Base-by-base conservation (phyloP, 2,329 filamentous ascomycete species). In the Penicillium sp. region DNA sequence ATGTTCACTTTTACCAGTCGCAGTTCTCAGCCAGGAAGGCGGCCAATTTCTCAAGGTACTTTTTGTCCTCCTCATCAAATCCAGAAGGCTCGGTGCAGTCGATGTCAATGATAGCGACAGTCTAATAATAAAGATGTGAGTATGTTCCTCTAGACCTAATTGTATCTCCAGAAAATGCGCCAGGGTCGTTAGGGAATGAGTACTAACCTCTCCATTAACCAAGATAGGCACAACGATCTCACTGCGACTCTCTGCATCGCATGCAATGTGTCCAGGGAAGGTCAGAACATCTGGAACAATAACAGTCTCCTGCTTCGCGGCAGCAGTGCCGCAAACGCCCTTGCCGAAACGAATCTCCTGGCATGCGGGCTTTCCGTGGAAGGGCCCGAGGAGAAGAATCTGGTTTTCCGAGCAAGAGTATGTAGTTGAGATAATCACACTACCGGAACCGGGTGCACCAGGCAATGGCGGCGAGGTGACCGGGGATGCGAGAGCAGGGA, bases 221-320 rank as follows among this genome's bases (percentile, higher is more conserved):
- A 78, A 44, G 65, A 81, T 74, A 36, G 79, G 78, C 44, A 81
- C 78, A 15, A 81, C 79, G 65, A 81, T 78, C 68, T 81, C 79
- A 69, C 79, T 81, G 59, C 70, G 69, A 59, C 74, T 80, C 38
- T 78, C 76, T 11, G 73, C 75, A 63, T 81, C 79, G 62, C 79
- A 81, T 11, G 79, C 77, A 68, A 81, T 81, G 67, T 81, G 79
- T 3, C 78, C 78, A 11, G 77, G 75, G 60, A 78, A 80, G 7
- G 66, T 57, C 39, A 70, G 47, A 47, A 80, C 77, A 56, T 81
- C 78, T 0, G 68, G 64, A n/a, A 81, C 77, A 11, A 79, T 49
- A 3, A 78, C 62, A 0, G 74, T 77, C 63, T 74, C 68, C 33
- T 68, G 70, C 39, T 68, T 71, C 39, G 69, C 67, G 0, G 77